Base-by-base conservation (phyloP, 2,329 filamentous ascomycete genomes). In the Fusarium equiseti region DNA sequence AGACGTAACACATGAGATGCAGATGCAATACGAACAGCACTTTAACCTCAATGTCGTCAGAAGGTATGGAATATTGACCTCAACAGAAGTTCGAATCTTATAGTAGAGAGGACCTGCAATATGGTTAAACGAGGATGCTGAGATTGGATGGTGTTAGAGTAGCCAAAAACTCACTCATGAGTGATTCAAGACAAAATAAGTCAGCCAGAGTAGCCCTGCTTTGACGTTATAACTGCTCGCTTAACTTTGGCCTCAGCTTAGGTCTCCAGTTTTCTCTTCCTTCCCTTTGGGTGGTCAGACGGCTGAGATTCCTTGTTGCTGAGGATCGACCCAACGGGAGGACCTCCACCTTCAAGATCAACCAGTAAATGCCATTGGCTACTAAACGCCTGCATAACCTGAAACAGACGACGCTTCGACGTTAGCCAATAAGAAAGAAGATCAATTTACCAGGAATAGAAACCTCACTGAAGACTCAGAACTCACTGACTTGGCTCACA, bases 371-470 rank as follows among this genome's bases (percentile, higher is more conserved):
- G 40, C 61, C 48, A 79, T 79, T 79, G 77, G 77, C 59, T 70
- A 52, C 26, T 73, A 77, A 68, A 62, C 73, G 75, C 73, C 72
- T 67, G 74, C 78, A 79, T 75, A 76, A 77, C 73, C 78, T 79
- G 78, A 79, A 79, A 79, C 78, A 77, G 71, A 78, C 76, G 76
- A 79, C 63, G 73, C 62, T 63, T 65, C 66, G 57, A 59, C 52
- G 46, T 64, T 63, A 46, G 43, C 76, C 73, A 77, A 77, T 76
- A 68, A 76, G 35, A 50, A 56, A 48, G 46, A 50, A 52, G 38
- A 45, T 50, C 46, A 58, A 48, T 56, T 50, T 20, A 27, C 67
- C 59, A 75, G 73, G 74, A 76, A 77, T 77, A 76, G 73, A 73
- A 75, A 63, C 52, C 49, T 66, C 38, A 58, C 22, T 44, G 18